These are phyloP conservation scores for Ogataea sp. DNA, from an alignment of 805 yeast species.

Conservation along the genomic window DNA sequence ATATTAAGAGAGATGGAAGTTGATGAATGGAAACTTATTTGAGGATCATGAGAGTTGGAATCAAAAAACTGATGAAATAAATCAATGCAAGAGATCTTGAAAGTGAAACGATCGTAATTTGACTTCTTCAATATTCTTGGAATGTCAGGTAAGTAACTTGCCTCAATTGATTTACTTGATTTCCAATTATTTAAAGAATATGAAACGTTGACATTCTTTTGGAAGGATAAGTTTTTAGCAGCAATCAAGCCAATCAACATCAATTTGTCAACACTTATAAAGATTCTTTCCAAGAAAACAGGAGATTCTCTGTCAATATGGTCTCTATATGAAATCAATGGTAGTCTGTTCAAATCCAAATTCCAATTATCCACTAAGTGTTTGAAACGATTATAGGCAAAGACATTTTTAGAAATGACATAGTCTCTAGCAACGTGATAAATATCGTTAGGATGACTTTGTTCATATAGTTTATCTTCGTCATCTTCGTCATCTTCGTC, in stretches of 20 bases:
- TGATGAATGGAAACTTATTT: not conserved
- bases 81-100: conserved; percentile 45
- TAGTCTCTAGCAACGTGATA: conserved; percentile 12
- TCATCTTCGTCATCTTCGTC: conserved; percentile 17
- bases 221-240: conserved; percentile 65
- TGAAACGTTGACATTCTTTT: conserved; percentile 59
- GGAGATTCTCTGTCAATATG: conserved; percentile 31
- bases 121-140: conserved; percentile 40
- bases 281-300: conserved; percentile 60
- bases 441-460: conserved; percentile 4
- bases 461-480: conserved; percentile 5
- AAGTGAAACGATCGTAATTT: conserved; percentile 63
- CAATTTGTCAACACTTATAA: conserved; percentile 49
- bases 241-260: conserved; percentile 66
- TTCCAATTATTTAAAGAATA: conserved; percentile 78
- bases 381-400: conserved; percentile 13
- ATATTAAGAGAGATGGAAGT: not conserved
- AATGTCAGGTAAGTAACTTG: conserved; percentile 48
- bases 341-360: conserved; percentile 33
- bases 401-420: conserved; percentile 6
- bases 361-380: conserved; percentile 31
- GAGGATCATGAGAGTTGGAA: not conserved
- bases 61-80: conserved; percentile 23
- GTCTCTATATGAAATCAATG: conserved; percentile 35
- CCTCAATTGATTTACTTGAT: conserved; percentile 62